A percentile compares a stretch with the other conserved stretches of the same genome.
phyloP scores from a whole-genome alignment of 768 basidiomycete species.

The Phanerochaete sordida region DNA sequence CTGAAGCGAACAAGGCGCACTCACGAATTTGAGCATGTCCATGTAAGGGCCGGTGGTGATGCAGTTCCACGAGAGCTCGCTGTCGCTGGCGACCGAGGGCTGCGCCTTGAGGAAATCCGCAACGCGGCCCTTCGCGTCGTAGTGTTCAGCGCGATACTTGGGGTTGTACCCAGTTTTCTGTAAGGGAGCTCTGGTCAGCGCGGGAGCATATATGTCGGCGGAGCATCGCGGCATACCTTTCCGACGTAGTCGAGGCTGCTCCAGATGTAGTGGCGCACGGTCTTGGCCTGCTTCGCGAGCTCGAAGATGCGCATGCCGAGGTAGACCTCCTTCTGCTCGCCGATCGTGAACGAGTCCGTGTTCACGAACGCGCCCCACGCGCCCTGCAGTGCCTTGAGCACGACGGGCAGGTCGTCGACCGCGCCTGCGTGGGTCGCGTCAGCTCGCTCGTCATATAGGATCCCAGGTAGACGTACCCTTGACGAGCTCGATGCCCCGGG shows the following conservation, averaged over 20 bases:
- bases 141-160: constrained; percentile 26
- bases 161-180: constrained; percentile 1
- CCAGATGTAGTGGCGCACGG: constrained; percentile 36
- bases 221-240: constrained; percentile 26
- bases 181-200: too few species aligned
- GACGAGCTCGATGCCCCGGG: constrained; percentile 32
- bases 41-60: constrained; percentile 12
- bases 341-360: constrained; percentile 30
- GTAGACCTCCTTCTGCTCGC: constrained; percentile 36
- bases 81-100: constrained; percentile 1
- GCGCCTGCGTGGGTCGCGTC: constrained; percentile 20
- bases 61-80: constrained; percentile 1
- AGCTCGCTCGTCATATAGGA: background rate
- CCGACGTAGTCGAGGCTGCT: constrained; percentile 35
- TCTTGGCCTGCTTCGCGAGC: constrained; percentile 27
- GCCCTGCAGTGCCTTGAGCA: constrained; percentile 29
- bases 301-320: constrained; percentile 38
- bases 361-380: constrained; percentile 35
- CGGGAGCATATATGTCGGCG: background rate
- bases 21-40: constrained; percentile 14
- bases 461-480: constrained; percentile 24
- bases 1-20: constrained; percentile 3
- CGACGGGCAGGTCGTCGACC: constrained; percentile 26
- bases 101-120: constrained; percentile 3
- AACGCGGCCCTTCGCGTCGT: constrained; percentile 10